Evolutionary conservation across 2,329 filamentous ascomycete genomes (phyloP), one percentile per base, ranked within the genome.

Genomic region (Aspergillus sp.): DNA sequence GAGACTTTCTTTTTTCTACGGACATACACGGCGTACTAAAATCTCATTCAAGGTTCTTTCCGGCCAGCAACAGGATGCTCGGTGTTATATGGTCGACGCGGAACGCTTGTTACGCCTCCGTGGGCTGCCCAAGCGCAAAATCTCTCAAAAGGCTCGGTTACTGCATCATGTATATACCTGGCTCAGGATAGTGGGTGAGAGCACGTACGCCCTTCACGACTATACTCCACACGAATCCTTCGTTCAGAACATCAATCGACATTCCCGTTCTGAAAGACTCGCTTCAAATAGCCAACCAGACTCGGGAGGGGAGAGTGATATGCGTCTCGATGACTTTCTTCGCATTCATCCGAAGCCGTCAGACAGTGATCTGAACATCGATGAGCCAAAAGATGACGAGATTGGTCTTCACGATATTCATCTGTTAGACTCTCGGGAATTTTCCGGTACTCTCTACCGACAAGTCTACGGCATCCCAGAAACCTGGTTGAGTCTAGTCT

Each of bases 391-490:
- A 56, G 75, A 76, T 18, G 59, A 55, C 3, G 63, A 70, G 5
- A 63, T 66, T 18, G 71, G 70, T 1, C 65, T 76, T 16, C 66
- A 73, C 39, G 77, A 78, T 47, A 78, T 78, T n/a, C 76, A 79
- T 54, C 67, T 77, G 0, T 69, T 76, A 49, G 73, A 76, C 52
- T 72, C 71, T 1, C 65, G 73, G 7, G 69, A 66, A 7, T 73
- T 70, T 39, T 65, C 68, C 11, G 68, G 71, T 3, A 77, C 73
- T 0, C 69, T 78, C 26, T 78, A 77, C 59, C 71, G 71, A 47
- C 69, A 78, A 29, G 72, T 80, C 7, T 80, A 80, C 53, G 77
- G 77, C 2, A 75, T 80, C 12, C 71, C 77, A 0, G 78, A 80
- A 53, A 78, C 75, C 14, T 80, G 77, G 76, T 69, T 80, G 2